phyloP scores from a whole-genome alignment of 768 basidiomycete genomes.

The Lenzites betulinus region DNA sequence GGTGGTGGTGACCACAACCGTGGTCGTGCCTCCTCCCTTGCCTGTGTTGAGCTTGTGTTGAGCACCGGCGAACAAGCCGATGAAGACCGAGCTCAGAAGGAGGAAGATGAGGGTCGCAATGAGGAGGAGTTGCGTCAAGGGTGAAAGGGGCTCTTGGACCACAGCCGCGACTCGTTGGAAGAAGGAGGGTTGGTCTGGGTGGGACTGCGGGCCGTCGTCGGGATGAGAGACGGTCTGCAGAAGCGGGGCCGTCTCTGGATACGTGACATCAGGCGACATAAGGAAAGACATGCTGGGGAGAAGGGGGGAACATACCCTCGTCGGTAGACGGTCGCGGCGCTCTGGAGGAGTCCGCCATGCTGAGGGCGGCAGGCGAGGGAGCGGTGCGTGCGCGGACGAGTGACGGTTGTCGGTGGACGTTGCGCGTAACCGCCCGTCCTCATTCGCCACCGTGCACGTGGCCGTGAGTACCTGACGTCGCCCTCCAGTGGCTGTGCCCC shows the following conservation, averaged over 20 bases:
- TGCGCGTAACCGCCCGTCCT: neutral
- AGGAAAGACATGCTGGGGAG: conserved; percentile 8
- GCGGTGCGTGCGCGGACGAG: conserved; percentile 3
- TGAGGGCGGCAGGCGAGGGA: conserved; percentile 29
- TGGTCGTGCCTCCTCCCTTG: conserved; percentile 43
- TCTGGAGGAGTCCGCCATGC: conserved; percentile 52
- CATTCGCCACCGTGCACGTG: too few species aligned
- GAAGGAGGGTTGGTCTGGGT: conserved; percentile 37
- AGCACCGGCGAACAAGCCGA: conserved; percentile 90
- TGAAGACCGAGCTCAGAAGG: conserved; percentile 82
- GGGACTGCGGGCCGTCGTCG: conserved; percentile 25
- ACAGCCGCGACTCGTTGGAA: conserved; percentile 53
- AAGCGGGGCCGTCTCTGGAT: conserved; percentile 65
- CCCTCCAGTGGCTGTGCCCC: conserved; percentile 8
- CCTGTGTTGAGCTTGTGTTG: conserved; percentile 72
- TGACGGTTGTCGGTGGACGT: conserved; percentile 6
- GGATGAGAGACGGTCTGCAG: conserved; percentile 52
- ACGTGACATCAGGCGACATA: conserved; percentile 15
- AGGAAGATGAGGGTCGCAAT: conserved; percentile 75
- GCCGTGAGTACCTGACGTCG: neutral
- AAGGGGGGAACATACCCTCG: conserved; percentile 44
- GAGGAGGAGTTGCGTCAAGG: conserved; percentile 82
- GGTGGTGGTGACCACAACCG: conserved; percentile 41
- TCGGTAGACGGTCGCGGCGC: conserved; percentile 56
- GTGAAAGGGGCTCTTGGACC: conserved; percentile 77